These are phyloP conservation scores for Chlorella sp. DNA, from an alignment of 139 green algal species.

Conservation along the genomic window DNA sequence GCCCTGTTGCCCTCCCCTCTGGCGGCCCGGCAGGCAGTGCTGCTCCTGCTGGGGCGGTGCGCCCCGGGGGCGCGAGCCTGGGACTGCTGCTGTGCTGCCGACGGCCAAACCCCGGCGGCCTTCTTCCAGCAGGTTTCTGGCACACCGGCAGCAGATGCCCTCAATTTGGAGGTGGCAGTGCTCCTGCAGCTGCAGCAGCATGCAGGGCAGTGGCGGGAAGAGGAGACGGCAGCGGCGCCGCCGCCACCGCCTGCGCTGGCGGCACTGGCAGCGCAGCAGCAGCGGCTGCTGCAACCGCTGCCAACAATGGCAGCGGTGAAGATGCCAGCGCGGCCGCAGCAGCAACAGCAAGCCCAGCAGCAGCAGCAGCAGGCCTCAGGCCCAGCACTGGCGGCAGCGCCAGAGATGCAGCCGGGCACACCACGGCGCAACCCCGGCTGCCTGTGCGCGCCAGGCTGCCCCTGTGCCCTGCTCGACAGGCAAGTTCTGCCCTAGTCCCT, in stretches of 20 bases:
- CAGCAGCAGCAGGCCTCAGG: not conserved
- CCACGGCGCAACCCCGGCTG: conserved; percentile 16
- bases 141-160: not conserved
- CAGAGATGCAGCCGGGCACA: conserved; percentile 15
- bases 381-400: not conserved
- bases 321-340: not conserved
- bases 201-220: not conserved
- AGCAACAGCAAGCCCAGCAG: not conserved
- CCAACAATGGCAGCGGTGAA: too few species aligned
- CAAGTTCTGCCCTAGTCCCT: not conserved
- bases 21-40: not conserved
- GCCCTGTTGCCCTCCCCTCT: conserved; percentile 27
- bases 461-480: conserved; percentile 27
- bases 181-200: conserved; percentile 1
- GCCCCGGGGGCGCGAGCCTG: conserved; percentile 18
- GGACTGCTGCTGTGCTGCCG: conserved; percentile 1
- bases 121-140: not conserved
- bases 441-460: conserved; percentile 32
- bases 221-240: not conserved
- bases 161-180: not conserved
- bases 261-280: not conserved
- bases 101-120: conserved; percentile 9
- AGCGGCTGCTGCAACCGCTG: not conserved
- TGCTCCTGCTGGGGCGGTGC: conserved; percentile 38
- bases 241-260: not conserved